These are phyloP conservation scores for Stephanodiscus minutulus DNA, from an alignment of 108 stramenopile genomes.

Conservation along the genomic window DNA sequence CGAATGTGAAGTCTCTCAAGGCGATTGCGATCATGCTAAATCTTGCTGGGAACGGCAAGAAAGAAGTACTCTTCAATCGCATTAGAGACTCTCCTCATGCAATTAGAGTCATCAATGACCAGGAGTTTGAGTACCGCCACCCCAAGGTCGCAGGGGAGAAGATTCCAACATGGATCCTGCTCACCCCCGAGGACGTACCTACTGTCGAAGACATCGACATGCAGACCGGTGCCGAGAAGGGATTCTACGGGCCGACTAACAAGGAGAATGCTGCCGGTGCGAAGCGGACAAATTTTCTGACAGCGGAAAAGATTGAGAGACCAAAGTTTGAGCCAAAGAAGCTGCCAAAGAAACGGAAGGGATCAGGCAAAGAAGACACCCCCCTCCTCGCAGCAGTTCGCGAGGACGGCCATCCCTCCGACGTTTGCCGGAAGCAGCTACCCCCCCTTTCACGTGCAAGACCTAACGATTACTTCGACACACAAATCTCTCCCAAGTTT, in stretches of 20 bases:
- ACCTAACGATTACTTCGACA: background rate
- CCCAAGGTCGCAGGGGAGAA: too few species aligned
- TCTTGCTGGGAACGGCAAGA: background rate
- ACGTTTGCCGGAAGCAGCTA: background rate
- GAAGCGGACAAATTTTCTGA: background rate
- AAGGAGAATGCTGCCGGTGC: background rate
- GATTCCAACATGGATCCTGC: background rate
- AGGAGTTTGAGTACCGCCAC: background rate
- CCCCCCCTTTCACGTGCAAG: background rate
- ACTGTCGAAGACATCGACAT: background rate
- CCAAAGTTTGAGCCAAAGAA: background rate
- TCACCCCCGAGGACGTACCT: background rate
- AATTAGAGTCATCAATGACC: too few species aligned
- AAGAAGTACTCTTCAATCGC: background rate
- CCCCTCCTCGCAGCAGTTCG: too few species aligned
- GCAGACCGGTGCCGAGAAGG: background rate
- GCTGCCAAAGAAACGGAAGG: too few species aligned
- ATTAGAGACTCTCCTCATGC: background rate
- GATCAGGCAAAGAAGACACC: too few species aligned
- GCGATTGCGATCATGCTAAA: too few species aligned
- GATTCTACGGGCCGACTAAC: background rate
- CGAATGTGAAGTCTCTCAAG: too few species aligned
- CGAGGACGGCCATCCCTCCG: background rate
- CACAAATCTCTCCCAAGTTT: background rate
- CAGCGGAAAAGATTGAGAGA: background rate